phyloP scores from a whole-genome alignment of 495 filamentous ascomycete species.

The Hapsidospora chrysogenum region DNA sequence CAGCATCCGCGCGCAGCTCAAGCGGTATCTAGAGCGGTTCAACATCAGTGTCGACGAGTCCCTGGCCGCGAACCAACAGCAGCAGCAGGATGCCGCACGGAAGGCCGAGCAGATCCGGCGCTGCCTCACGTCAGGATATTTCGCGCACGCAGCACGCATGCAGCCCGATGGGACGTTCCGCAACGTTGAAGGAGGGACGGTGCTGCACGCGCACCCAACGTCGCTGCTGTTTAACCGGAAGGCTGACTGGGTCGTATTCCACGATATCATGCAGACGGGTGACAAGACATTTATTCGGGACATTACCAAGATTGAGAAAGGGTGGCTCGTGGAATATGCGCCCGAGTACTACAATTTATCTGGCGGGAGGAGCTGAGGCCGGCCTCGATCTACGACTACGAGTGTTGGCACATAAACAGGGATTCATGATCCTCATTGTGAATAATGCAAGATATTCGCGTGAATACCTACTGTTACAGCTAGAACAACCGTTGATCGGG shows the following conservation, averaged over 20 bases:
- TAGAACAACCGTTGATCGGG: no score
- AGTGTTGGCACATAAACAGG: no score
- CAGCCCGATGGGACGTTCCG: constrained; percentile 83
- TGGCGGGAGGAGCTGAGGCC: no score
- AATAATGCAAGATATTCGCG: no score
- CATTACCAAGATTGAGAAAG: constrained; percentile 79
- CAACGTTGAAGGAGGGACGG: constrained; percentile 54
- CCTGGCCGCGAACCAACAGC: constrained; percentile 7
- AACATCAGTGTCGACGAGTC: constrained; percentile 54
- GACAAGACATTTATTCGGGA: constrained; percentile 85
- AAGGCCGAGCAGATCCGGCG: constrained; percentile 60
- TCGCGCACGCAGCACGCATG: constrained; percentile 92
- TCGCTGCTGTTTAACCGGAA: constrained; percentile 96
- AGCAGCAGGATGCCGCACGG: constrained; percentile 7
- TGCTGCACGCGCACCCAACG: constrained; percentile 78
- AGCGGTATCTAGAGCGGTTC: constrained; percentile 74
- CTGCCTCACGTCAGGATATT: constrained; percentile 83
- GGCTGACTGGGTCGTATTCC: constrained; percentile 95
- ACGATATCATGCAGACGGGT: constrained; percentile 85
- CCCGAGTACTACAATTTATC: constrained; percentile 55
- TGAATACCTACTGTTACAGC: no score
- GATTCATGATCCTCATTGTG: no score
- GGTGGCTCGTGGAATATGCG: constrained; percentile 81
- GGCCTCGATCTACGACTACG: no score
- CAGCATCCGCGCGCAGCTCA: constrained; percentile 73